Percentiles rank a stretch among this genome's conserved stretches.
Conservation (phyloP, 768 basidiomycete species). For the Pisolithus tinctorius region DNA sequence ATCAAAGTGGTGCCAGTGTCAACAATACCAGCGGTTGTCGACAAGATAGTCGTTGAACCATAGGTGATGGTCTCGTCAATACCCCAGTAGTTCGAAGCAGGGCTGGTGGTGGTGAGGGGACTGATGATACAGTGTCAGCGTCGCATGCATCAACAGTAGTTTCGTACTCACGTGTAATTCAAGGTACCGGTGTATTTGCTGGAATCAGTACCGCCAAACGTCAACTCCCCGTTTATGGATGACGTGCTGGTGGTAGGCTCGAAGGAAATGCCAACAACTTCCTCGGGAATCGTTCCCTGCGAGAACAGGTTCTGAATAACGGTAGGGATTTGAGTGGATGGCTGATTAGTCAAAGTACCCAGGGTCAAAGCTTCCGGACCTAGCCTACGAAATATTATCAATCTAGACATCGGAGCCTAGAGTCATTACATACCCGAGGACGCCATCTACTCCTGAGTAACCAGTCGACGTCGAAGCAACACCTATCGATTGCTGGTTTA, state of each 20-base stretch:
- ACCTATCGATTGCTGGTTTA: conserved; percentile 27
- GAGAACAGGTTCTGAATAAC: conserved; percentile 7
- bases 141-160: not conserved
- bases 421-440: no score
- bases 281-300: not conserved
- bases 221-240: conserved; percentile 11
- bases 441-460: no score
- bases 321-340: conserved; percentile 15
- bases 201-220: conserved; percentile 37
- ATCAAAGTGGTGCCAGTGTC: conserved; percentile 55
- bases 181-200: conserved; percentile 38
- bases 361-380: conserved; percentile 27
- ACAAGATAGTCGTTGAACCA: conserved; percentile 40
- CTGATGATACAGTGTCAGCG: conserved; percentile 20
- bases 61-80: conserved; percentile 51
- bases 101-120: conserved; percentile 41
- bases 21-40: conserved; percentile 48
- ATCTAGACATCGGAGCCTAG: no score
- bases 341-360: conserved; percentile 10
- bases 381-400: conserved; percentile 17
- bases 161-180: conserved; percentile 32
- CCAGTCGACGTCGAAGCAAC: conserved; percentile 13
- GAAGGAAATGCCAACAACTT: not conserved
- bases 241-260: not conserved
- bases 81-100: conserved; percentile 51